phyloP scores from a whole-genome alignment of 2,329 filamentous ascomycete species.

The Aphanoascus verrucosus region DNA sequence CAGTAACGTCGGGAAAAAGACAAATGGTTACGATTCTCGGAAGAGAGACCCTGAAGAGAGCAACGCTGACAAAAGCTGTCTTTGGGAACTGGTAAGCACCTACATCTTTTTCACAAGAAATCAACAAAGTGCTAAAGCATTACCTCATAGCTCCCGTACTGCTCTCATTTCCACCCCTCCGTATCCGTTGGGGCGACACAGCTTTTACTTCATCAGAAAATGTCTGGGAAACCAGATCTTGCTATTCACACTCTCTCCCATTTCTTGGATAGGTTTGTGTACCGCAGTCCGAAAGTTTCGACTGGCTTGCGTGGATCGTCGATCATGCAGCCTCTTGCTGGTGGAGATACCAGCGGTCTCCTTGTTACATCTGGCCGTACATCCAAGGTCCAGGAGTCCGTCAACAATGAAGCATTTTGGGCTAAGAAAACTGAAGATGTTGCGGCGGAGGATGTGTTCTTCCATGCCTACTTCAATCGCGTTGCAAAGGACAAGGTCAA shows the following conservation, averaged over 20 bases:
- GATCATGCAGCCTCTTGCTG: slow-evolving; percentile 89
- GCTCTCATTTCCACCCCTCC: slow-evolving; percentile 83
- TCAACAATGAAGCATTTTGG: slow-evolving; percentile 90
- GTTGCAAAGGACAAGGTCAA: slow-evolving; percentile 53
- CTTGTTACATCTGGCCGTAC: slow-evolving; percentile 50
- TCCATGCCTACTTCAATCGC: slow-evolving; percentile 89
- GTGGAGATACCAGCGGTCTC: slow-evolving; percentile 49
- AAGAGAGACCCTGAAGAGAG: slow-evolving; percentile 88
- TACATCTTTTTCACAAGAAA: background rate
- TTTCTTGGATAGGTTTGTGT: slow-evolving; percentile 98
- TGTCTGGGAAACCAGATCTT: slow-evolving; percentile 80
- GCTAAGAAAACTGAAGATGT: slow-evolving; percentile 80
- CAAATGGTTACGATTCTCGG: slow-evolving; percentile 61
- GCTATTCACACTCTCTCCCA: slow-evolving; percentile 83
- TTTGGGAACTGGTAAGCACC: slow-evolving; percentile 72
- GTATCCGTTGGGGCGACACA: slow-evolving; percentile 72
- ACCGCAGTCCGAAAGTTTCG: slow-evolving; percentile 71
- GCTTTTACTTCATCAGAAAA: slow-evolving; percentile 56
- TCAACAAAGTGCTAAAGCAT: slow-evolving; percentile 11
- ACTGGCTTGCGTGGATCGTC: slow-evolving; percentile 62
- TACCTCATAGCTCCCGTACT: slow-evolving; percentile 46
- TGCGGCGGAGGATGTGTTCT: slow-evolving; percentile 87
- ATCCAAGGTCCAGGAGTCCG: slow-evolving; percentile 50
- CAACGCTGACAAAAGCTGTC: slow-evolving; percentile 81
- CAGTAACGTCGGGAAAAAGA: slow-evolving; percentile 27